Conservation (phyloP, 2,329 filamentous ascomycete species). For the Alternaria longipes region DNA sequence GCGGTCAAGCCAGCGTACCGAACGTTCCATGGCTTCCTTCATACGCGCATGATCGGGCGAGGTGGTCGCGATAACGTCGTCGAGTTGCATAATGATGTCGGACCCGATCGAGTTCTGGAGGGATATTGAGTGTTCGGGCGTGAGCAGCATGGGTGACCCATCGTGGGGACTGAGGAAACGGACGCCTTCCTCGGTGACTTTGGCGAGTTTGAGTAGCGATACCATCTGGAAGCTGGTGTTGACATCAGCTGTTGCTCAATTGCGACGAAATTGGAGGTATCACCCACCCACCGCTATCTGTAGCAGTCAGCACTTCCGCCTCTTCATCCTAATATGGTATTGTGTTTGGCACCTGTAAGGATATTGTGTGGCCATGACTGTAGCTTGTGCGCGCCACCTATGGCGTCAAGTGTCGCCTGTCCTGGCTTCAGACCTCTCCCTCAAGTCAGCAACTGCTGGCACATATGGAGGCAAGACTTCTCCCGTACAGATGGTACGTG, state of each 20-base stretch:
- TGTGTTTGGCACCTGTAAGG: slow-evolving; percentile 68
- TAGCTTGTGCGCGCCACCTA: slow-evolving; percentile 92
- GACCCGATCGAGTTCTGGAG: slow-evolving; percentile 97
- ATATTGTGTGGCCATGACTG: slow-evolving; percentile 97
- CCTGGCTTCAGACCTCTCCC: slow-evolving; percentile 84
- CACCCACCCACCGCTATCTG: slow-evolving; percentile 59
- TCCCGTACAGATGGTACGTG: slow-evolving; percentile 80
- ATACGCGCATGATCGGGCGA: slow-evolving; percentile 89
- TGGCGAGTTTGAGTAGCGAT: slow-evolving; percentile 89
- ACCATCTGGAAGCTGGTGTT: slow-evolving; percentile 93
- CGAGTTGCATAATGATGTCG: slow-evolving; percentile 99
- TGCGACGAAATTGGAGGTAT: slow-evolving; percentile 25
- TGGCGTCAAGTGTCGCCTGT: slow-evolving; percentile 82
- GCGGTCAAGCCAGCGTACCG: slow-evolving; percentile 93
- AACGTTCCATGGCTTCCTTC: slow-evolving; percentile 93
- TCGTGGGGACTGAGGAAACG: slow-evolving; percentile 96
- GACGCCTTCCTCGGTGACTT: slow-evolving; percentile 94
- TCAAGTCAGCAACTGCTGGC: slow-evolving; percentile 27
- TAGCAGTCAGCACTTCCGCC: slow-evolving; percentile 36
- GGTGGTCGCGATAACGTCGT: slow-evolving; percentile 96
- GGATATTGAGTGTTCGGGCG: slow-evolving; percentile 94
- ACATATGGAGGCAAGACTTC: background rate
- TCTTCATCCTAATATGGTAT: background rate
- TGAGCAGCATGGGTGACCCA: slow-evolving; percentile 93
- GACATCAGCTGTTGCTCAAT: slow-evolving; percentile 39